phyloP scores from a whole-genome alignment of 1,139 yeast genomes.

The Geotrichum bryndzae region DNA sequence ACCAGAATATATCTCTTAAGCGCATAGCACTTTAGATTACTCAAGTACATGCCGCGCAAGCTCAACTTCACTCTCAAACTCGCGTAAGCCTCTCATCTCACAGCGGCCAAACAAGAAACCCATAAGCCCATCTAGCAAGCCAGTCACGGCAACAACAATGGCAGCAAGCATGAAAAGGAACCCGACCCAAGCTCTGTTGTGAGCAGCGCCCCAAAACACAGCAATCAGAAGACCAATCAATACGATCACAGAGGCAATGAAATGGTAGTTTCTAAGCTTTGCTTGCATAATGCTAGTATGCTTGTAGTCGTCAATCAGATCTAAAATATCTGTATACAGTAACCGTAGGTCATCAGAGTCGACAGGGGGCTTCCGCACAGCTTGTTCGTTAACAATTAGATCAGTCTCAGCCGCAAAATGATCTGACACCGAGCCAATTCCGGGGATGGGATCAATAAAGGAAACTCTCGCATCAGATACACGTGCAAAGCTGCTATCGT shows the following conservation, averaged over 20 bases:
- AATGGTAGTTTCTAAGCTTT: slow-evolving; percentile 60
- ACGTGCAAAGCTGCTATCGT: slow-evolving; percentile 49
- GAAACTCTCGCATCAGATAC: slow-evolving; percentile 60
- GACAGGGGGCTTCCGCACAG: slow-evolving; percentile 8
- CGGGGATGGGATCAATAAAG: slow-evolving; percentile 63
- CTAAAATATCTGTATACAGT: slow-evolving; percentile 52
- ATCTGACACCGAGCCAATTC: slow-evolving; percentile 72
- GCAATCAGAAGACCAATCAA: slow-evolving; percentile 51
- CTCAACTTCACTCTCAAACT: slow-evolving; percentile 41
- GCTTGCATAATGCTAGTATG: slow-evolving; percentile 55
- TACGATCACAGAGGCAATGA: slow-evolving; percentile 47
- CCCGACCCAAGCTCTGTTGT: slow-evolving; percentile 47
- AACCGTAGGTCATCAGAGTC: slow-evolving; percentile 19
- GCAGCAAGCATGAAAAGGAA: slow-evolving; percentile 47
- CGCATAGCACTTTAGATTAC: neutral
- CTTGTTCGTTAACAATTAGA: slow-evolving; percentile 31
- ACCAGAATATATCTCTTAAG: neutral
- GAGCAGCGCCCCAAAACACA: slow-evolving; percentile 53
- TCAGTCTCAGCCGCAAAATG: slow-evolving; percentile 83
- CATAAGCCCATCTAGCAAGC: slow-evolving; percentile 69
- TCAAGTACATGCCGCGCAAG: slow-evolving; percentile 23
- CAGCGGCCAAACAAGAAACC: slow-evolving; percentile 73
- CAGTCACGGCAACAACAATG: slow-evolving; percentile 53
- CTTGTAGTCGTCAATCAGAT: slow-evolving; percentile 51
- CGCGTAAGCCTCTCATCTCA: slow-evolving; percentile 71